Evolutionary conservation across 805 yeast genomes (phyloP), one percentile per base, ranked within the genome.

Genomic region (Kazachstania kunashirensis): DNA sequence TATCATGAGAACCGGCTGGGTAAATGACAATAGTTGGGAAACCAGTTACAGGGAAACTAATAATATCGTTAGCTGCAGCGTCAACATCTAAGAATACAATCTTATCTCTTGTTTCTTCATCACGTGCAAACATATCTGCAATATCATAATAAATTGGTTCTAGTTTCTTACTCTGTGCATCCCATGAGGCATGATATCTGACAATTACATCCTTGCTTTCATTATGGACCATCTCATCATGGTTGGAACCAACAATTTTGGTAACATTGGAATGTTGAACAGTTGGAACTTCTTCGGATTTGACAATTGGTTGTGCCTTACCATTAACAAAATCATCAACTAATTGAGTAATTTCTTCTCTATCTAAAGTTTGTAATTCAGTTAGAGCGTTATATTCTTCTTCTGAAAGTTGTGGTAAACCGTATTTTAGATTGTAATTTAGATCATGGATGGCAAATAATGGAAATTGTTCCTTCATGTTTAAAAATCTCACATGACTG

Each of bases 151-250:
- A 89, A 40, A 68, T 70, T 55, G 96, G 95, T 36, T 89, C 89
- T 59, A 86, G 71, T 63, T 74, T 83, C 71, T 84, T 85, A 70
- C 96, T 85, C 70, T 86, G 95, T 32, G 95, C 94, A 69, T 95
- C 86, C 96, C 96, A 88, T 65, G 94, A 94, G 33, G 97, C 96
- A 57, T 84, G 88, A 66, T 88, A 89, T 67, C 84, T 83, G 39
- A 89, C 95, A 39, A 88, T 63, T 25, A 83, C 79, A 57, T 82
- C 89, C 65, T 77, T 80, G 15, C 47, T 53, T 36, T 57, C 53
- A 50, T 78, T 77, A 21, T 61, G 62, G 36, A 84, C 71, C 41
- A 84, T 64, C 24, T 70, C 75, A 34, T 82, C 80, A 63, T 84
- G 92, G 55, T 77, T 84, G 65, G 77, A 73, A 49, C 85, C 95